These are phyloP conservation scores for Alisma plantagoaquatica DNA, from an alignment of 106 monocot species.

Conservation along the genomic window DNA sequence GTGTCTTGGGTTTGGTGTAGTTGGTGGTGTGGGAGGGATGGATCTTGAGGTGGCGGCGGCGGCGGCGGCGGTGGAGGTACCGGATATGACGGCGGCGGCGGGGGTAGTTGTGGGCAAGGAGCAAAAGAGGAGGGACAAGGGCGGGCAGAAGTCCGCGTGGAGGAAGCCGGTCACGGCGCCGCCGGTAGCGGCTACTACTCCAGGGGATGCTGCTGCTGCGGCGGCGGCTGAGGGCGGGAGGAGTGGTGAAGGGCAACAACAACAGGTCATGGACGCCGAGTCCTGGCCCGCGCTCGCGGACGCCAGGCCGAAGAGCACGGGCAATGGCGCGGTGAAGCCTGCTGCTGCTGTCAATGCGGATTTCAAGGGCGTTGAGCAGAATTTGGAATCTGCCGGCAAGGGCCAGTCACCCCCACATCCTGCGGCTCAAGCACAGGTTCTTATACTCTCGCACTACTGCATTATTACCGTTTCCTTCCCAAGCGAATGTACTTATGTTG, in stretches of 20 bases:
- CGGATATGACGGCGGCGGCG: not conserved
- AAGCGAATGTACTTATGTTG: too few species aligned
- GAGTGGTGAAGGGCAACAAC: too few species aligned
- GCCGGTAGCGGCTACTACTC: too few species aligned
- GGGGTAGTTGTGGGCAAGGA: conserved; percentile 11
- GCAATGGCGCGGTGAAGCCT: conserved; percentile 8
- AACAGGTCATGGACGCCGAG: conserved; percentile 54
- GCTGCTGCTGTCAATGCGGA: too few species aligned
- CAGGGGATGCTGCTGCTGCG: conserved; percentile 8
- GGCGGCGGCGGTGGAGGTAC: not conserved
- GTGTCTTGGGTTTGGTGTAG: too few species aligned
- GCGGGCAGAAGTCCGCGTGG: conserved; percentile 29
- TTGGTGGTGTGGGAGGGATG: not conserved
- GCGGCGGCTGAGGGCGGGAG: conserved; percentile 14
- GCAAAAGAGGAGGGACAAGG: conserved; percentile 17
- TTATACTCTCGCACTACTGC: too few species aligned
- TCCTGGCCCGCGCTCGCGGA: conserved; percentile 69
- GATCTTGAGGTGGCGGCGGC: not conserved
- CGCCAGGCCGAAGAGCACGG: conserved; percentile 13
- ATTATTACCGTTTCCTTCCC: too few species aligned
- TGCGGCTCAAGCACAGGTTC: too few species aligned
- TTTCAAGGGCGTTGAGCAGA: too few species aligned
- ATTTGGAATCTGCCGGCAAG: too few species aligned
- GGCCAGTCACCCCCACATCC: too few species aligned
- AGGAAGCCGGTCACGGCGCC: conserved; percentile 21